A percentile compares a stretch with the other conserved stretches of the same genome.
These are phyloP conservation scores for Flaveria bidentis DNA, from an alignment of 129 eudicot genomes.

Conservation along the genomic window DNA sequence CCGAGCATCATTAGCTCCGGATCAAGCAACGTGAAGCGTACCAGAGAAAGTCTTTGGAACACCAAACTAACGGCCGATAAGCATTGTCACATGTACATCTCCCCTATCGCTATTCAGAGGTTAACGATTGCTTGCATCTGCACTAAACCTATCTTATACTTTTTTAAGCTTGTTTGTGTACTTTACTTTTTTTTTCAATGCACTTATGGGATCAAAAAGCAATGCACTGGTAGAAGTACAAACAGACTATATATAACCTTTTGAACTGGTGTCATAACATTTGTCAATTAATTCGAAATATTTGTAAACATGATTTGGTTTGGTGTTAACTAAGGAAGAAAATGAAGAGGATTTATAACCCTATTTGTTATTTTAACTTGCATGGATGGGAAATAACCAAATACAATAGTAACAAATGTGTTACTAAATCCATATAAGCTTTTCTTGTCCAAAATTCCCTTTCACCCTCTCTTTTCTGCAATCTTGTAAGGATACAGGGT, in stretches of 20 bases:
- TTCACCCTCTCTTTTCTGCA: neutral
- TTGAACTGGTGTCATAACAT: constrained; percentile 9
- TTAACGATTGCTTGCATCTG: too few relatives aligned
- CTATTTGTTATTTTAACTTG: constrained; percentile 34
- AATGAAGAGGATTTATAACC: constrained; percentile 11
- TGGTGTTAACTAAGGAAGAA: neutral
- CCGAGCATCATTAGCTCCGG: too few relatives aligned
- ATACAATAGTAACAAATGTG: constrained; percentile 20
- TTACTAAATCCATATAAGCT: constrained; percentile 20
- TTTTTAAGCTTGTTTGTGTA: too few relatives aligned
- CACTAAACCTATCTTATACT: too few relatives aligned
- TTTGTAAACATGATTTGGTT: neutral
- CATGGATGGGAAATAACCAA: constrained; percentile 21
- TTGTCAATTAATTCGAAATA: neutral
- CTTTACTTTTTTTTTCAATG: too few relatives aligned
- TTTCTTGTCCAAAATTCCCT: constrained; percentile 26
- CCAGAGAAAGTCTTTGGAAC: too few relatives aligned
- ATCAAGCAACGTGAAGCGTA: too few relatives aligned
- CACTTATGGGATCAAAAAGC: too few relatives aligned
- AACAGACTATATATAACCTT: neutral
- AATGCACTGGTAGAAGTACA: too few relatives aligned
- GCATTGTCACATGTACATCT: too few relatives aligned
- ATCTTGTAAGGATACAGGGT: neutral
- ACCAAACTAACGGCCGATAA: too few relatives aligned
- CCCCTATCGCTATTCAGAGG: too few relatives aligned